Base-by-base conservation (phyloP, 495 filamentous ascomycete genomes). In the Chaetomium cochliodes region DNA sequence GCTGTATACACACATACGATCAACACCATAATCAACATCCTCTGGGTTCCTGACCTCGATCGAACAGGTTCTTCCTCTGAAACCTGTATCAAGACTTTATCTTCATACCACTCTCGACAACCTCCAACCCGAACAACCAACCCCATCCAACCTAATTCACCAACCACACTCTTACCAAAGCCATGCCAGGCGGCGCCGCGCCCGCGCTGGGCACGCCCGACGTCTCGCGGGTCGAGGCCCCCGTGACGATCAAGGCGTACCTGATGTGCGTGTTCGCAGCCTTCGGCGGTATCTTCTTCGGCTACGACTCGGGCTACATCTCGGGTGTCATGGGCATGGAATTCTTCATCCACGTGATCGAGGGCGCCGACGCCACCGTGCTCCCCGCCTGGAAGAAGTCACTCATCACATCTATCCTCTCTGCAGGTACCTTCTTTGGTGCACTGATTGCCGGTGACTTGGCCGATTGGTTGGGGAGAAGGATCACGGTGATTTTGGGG, bases 381-480 rank as follows among this genome's bases (percentile, higher is more conserved):
- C 72, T 71, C 11, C 67, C 64, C 1, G 65, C 73, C 26, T 64
- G 62, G n/a, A 64, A 79, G 63, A 86, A 88, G 76, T 87, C 85
- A 6, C 80, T 90, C 55, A 90, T 90, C 68, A 87, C 86, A 56
- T 89, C 88, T n/a, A 89, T 91, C 67, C 82, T 91, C 47, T 75
- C 73, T 5, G 67, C 67, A 33, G 73, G 73, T 49, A 75, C 88
- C 51, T 91, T 92, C 81, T 87, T 90, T 66, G 89, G 89, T 70
- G 86, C 89, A 61, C 73, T 92, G 42, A 79, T 89, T 42, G 87
- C 86, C 15, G 88, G 87, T 73, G 85, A 88, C 65, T 62, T 90
- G 28, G 87, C 88, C 42, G 89, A 92, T 66, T 84, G 78, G 78
- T 76, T 86, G 54, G 89, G 89, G 60, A 86, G 89, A 67, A 82